Evolutionary conservation across 2,329 filamentous ascomycete genomes (phyloP).

Genomic region (Grosmannia huntii): DNA sequence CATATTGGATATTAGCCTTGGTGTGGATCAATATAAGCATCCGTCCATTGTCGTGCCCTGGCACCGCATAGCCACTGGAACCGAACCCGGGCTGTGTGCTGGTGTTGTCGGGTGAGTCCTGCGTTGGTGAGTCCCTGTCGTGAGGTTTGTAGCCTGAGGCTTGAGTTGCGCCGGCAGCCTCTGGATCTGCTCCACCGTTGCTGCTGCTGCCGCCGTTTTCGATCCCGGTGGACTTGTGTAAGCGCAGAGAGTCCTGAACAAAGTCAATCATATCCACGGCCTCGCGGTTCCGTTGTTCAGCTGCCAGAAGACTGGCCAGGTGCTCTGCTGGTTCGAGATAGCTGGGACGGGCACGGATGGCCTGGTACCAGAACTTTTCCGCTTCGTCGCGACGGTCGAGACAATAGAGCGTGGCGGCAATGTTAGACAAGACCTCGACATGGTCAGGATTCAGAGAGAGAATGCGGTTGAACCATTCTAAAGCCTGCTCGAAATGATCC

Average conservation of each 20-base stretch:
- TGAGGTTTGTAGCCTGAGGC: background rate
- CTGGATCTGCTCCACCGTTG: background rate
- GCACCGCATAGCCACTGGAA: constrained; percentile 72
- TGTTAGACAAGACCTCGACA: constrained; percentile 86
- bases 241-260: constrained; percentile 61
- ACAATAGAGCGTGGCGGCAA: constrained; percentile 78
- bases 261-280: constrained; percentile 79
- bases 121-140: background rate
- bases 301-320: constrained; percentile 75
- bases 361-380: constrained; percentile 70
- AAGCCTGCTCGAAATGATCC: constrained; percentile 66
- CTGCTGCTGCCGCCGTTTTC: background rate
- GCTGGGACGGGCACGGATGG: constrained; percentile 70
- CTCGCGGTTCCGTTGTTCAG: constrained; percentile 66
- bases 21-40: constrained; percentile 91
- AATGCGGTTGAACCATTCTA: constrained; percentile 61
- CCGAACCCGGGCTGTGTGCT: constrained; percentile 43
- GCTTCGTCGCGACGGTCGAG: constrained; percentile 74
- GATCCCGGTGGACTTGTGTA: constrained; percentile 15
- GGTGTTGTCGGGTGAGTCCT: background rate
- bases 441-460: constrained; percentile 47
- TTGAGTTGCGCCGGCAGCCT: background rate
- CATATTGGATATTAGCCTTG: constrained; percentile 97
- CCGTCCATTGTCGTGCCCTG: constrained; percentile 78
- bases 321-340: constrained; percentile 95